Evolutionary conservation across 495 filamentous ascomycete species (phyloP).

Genomic region (Bombardia bombarda): DNA sequence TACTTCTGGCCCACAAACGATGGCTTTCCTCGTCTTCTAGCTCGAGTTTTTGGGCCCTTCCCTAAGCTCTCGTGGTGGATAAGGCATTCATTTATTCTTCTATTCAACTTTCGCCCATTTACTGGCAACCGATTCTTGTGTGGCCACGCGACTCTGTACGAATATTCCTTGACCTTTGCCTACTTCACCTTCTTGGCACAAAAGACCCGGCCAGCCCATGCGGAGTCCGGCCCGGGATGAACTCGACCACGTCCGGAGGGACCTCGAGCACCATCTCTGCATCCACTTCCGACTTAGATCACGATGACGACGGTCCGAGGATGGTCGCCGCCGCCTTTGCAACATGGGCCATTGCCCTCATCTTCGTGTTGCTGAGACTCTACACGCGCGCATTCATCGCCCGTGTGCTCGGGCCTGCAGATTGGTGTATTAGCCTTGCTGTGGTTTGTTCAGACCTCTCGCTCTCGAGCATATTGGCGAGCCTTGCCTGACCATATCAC

Average conservation of each 20-base stretch:
- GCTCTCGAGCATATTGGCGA: background rate
- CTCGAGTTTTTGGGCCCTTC: too few relatives aligned
- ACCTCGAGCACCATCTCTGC: background rate
- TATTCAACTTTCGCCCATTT: too few relatives aligned
- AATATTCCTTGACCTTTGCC: background rate
- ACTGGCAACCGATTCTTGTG: too few relatives aligned
- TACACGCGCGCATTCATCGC: conserved; percentile 16
- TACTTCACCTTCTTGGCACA: too few relatives aligned
- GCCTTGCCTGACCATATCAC: background rate
- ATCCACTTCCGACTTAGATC: conserved; percentile 1
- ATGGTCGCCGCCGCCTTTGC: conserved; percentile 6
- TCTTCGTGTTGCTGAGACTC: conserved; percentile 15
- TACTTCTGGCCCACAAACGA: too few relatives aligned
- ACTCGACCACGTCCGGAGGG: conserved; percentile 1
- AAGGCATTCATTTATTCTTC: too few relatives aligned
- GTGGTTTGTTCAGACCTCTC: too few relatives aligned
- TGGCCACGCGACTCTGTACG: too few relatives aligned
- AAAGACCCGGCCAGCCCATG: background rate
- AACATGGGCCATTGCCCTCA: conserved; percentile 12
- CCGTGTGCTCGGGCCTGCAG: conserved; percentile 7
- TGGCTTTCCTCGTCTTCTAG: too few relatives aligned
- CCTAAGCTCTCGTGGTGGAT: too few relatives aligned
- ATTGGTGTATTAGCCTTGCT: conserved; percentile 14
- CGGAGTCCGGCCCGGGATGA: conserved; percentile 2
- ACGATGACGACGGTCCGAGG: conserved; percentile 5